Evolutionary conservation across 208 protist species (phyloP), one percentile per base, ranked within the genome.

Genomic region (Angomonas deanei): DNA sequence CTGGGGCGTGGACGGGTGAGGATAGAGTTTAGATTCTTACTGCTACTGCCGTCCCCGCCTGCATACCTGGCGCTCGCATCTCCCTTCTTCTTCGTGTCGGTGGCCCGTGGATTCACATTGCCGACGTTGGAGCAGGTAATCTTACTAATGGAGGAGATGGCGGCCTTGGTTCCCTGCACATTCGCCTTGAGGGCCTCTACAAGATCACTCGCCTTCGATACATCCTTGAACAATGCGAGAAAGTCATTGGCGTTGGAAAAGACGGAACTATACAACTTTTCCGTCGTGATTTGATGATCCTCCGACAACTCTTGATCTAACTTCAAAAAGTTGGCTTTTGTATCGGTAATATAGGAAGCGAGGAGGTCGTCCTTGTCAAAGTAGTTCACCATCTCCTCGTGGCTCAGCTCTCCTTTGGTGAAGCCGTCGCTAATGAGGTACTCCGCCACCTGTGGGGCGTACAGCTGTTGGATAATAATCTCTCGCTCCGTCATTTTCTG

Each of bases 101-200:
- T 26, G 30, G 28, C 60, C 19, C 28, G n/a, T n/a, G n/a, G n/a
- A n/a, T n/a, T n/a, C n/a, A 26, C 23, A 28, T 58, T 61, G 65
- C 59, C 61, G 8, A 76, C 60, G 56, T 72, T 74, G 39, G 66
- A 39, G 55, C 80, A 86, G 19, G 74, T 80, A 59, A 89, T 86
- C 55, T 87, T 85, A 60, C 85, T 89, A 46, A 92, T 88, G 30
- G 71, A 53, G 6, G 88, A 88, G 59, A 94, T 92, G 32, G 78
- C 71, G 0, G 83, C 73, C 69, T 94, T 94, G 10, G 81, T 94
- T 55, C 76, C 76, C 62, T 92, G 85, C 57, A 94, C 88, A 27
- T 82, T 82, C n/a, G 72, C 69, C 72, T 94, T 94, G 30, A 94
- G 75, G 15, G 66, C 74, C 69, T 92, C 81, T 6, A 92, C 85